Evolutionary conservation across 2,329 filamentous ascomycete genomes (phyloP).

Genomic region (Monosporascus ibericus): DNA sequence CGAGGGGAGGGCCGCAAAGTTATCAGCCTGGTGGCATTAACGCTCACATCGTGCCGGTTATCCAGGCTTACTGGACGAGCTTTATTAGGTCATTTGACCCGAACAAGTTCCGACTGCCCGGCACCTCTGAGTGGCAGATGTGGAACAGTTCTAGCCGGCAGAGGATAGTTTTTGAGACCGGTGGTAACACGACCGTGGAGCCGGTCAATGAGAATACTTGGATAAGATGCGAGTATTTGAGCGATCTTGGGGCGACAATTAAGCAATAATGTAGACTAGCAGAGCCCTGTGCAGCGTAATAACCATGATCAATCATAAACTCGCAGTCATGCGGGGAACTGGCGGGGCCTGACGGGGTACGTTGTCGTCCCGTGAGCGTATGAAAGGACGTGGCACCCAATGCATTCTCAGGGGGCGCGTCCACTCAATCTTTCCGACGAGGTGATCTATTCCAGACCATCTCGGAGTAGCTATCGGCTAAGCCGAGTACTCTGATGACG

Average conservation of each 20-base stretch:
- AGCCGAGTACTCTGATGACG: conserved; percentile 1
- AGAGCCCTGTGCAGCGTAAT: no score
- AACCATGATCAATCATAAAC: no score
- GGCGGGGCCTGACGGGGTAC: no score
- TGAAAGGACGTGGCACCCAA: no score
- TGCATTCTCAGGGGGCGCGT: no score
- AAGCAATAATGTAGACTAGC: conserved; percentile 31
- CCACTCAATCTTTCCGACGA: no score
- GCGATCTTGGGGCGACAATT: conserved; percentile 39
- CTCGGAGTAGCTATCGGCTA: background rate
- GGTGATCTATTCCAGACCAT: no score
- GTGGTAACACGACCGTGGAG: conserved; percentile 38
- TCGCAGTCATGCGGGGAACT: no score
- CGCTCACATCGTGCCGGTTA: conserved; percentile 48
- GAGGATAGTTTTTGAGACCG: conserved; percentile 37
- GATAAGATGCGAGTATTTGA: conserved; percentile 42
- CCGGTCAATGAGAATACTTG: conserved; percentile 30
- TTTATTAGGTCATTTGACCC: conserved; percentile 64
- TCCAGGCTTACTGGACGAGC: conserved; percentile 68
- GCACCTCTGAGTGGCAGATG: conserved; percentile 18
- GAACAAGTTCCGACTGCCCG: conserved; percentile 35
- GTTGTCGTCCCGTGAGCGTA: no score
- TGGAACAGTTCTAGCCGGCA: conserved; percentile 19
- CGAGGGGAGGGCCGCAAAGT: conserved; percentile 42
- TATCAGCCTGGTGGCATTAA: conserved; percentile 51